phyloP scores from a whole-genome alignment of 176 grass and related monocot species.

The Lolium multiflorum region DNA sequence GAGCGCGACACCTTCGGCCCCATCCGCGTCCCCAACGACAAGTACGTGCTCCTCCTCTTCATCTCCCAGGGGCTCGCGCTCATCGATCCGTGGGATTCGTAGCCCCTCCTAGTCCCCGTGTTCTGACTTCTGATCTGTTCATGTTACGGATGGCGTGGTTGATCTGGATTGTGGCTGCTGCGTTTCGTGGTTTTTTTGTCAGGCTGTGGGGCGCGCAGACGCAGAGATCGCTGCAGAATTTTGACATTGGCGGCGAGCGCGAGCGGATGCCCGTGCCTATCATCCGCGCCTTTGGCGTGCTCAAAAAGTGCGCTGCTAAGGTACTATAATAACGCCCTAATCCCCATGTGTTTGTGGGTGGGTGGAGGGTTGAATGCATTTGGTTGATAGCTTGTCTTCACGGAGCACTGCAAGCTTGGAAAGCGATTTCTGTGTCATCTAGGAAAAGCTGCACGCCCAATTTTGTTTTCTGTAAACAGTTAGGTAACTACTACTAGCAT shows the following conservation, averaged over 20 bases:
- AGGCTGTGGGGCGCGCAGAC: conserved; percentile 99
- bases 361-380: conserved; percentile 25
- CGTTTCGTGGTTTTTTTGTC: neutral
- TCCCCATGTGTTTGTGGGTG: neutral
- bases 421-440: neutral
- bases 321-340: conserved; percentile 35
- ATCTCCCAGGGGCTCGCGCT: neutral
- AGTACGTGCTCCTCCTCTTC: conserved; percentile 39
- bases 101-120: neutral
- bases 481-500: neutral
- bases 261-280: conserved; percentile 95
- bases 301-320: conserved; percentile 98
- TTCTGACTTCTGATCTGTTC: conserved; percentile 38
- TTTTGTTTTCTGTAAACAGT: neutral
- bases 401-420: neutral
- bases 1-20: conserved; percentile 95
- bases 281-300: conserved; percentile 90
- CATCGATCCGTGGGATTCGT: neutral
- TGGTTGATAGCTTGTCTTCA: conserved; percentile 7
- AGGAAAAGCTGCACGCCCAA: neutral
- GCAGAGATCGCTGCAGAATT: conserved; percentile 96
- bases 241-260: conserved; percentile 83
- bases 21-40: conserved; percentile 82
- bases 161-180: conserved; percentile 16
- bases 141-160: neutral